Evolutionary conservation across 345 rosid genomes (phyloP).

Genomic region (Citropsis articulata): DNA sequence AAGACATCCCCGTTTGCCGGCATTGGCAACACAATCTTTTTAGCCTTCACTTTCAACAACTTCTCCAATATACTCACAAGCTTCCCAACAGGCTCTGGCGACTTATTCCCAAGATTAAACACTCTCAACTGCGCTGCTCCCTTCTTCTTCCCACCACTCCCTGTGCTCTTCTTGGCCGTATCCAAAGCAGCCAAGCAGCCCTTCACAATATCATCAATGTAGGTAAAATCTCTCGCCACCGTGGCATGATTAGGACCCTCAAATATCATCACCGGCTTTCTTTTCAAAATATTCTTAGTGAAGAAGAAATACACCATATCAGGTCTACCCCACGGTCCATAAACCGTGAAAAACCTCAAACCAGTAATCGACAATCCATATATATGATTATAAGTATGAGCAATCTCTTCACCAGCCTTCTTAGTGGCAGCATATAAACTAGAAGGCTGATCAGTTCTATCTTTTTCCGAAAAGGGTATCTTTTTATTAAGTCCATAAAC

Average conservation of each 20-base stretch:
- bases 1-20: conserved; percentile 34
- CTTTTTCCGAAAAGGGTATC: conserved; percentile 50
- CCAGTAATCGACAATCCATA: conserved; percentile 51
- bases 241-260: conserved; percentile 38
- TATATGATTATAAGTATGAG: conserved; percentile 54
- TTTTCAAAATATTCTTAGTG: conserved; percentile 45
- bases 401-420: conserved; percentile 56
- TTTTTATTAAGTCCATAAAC: conserved; percentile 51
- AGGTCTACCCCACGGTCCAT: conserved; percentile 56
- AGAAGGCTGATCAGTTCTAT: conserved; percentile 47
- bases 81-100: conserved; percentile 27
- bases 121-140: conserved; percentile 26
- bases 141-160: conserved; percentile 32
- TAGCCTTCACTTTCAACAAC: conserved; percentile 33
- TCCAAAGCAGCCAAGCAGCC: conserved; percentile 37
- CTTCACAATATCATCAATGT: conserved; percentile 36
- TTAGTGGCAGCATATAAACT: conserved; percentile 56
- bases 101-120: conserved; percentile 32
- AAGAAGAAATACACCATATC: conserved; percentile 62
- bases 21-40: conserved; percentile 29
- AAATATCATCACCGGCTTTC: conserved; percentile 37
- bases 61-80: conserved; percentile 35
- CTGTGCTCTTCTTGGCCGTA: conserved; percentile 31
- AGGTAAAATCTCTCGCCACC: conserved; percentile 49
- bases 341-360: conserved; percentile 45